Evolutionary conservation across 768 basidiomycete genomes (phyloP).

Genomic region (Tylopilus felleus): DNA sequence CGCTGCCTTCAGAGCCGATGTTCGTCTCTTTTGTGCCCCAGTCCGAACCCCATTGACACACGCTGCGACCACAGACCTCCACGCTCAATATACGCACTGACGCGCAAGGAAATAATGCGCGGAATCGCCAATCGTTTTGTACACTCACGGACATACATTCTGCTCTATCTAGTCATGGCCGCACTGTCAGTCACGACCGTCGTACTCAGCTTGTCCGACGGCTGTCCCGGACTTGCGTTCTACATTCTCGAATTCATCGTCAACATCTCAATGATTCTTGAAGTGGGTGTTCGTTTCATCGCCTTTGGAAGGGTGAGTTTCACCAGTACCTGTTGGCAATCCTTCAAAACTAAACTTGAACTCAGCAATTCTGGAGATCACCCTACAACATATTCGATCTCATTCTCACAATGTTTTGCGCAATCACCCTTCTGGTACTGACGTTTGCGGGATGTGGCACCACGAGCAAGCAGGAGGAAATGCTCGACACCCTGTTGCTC

Average conservation of each 20-base stretch:
- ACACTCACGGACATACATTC: conserved; percentile 82
- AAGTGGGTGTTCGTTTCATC: conserved; percentile 87
- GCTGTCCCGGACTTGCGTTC: conserved; percentile 85
- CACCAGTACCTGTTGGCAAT: neutral
- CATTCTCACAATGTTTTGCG: conserved; percentile 85
- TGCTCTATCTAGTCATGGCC: conserved; percentile 88
- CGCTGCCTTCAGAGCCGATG: conserved; percentile 26
- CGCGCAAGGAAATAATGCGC: conserved; percentile 75
- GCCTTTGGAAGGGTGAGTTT: conserved; percentile 85
- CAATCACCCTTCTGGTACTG: conserved; percentile 82
- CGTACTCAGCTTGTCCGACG: conserved; percentile 74
- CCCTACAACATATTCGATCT: conserved; percentile 89
- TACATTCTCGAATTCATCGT: conserved; percentile 88
- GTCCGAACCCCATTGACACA: conserved; percentile 12
- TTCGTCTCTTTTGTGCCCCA: conserved; percentile 22
- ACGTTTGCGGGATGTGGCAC: conserved; percentile 82
- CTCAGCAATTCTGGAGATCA: conserved; percentile 95
- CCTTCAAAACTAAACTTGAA: neutral
- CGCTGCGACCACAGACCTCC: conserved; percentile 48
- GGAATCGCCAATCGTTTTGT: conserved; percentile 90
- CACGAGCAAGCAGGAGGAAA: conserved; percentile 87
- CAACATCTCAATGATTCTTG: conserved; percentile 88
- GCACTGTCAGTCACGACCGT: conserved; percentile 84
- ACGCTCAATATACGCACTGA: conserved; percentile 82
- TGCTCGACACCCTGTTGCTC: conserved; percentile 88